Conservation (phyloP, 2,329 filamentous ascomycete species). For the Venturia oleaginea region DNA sequence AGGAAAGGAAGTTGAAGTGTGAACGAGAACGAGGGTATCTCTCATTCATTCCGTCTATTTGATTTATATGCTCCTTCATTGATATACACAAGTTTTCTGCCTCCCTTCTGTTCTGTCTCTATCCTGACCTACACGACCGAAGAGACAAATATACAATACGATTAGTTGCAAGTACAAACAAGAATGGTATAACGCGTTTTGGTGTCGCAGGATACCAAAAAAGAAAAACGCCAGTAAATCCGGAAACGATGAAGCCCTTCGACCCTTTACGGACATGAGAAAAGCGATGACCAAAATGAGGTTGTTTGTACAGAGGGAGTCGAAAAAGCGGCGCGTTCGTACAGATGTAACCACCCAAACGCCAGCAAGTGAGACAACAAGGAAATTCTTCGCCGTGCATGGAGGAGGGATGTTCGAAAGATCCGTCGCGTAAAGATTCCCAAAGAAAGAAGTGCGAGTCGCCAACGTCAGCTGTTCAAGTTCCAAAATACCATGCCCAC, state of each 20-base stretch:
- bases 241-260: not conserved
- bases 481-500: not conserved
- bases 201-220: not conserved
- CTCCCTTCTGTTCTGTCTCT: not conserved
- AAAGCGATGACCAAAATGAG: not conserved
- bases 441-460: not conserved
- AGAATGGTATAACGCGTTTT: conserved; percentile 3
- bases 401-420: not conserved
- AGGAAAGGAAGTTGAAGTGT: not conserved
- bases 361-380: not conserved
- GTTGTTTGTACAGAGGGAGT: not conserved
- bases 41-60: not conserved
- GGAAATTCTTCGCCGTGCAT: not conserved
- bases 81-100: not conserved
- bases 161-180: not conserved
- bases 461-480: not conserved
- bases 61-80: not conserved
- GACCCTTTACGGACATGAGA: not conserved
- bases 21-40: not conserved
- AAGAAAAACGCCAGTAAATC: not conserved
- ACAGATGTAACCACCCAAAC: not conserved
- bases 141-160: conserved; percentile 6
- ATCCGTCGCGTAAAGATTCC: not conserved
- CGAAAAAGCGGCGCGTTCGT: not conserved
- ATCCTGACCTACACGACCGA: not conserved